phyloP scores from a whole-genome alignment of 805 yeast species.

The Lipomyces lipofer region DNA sequence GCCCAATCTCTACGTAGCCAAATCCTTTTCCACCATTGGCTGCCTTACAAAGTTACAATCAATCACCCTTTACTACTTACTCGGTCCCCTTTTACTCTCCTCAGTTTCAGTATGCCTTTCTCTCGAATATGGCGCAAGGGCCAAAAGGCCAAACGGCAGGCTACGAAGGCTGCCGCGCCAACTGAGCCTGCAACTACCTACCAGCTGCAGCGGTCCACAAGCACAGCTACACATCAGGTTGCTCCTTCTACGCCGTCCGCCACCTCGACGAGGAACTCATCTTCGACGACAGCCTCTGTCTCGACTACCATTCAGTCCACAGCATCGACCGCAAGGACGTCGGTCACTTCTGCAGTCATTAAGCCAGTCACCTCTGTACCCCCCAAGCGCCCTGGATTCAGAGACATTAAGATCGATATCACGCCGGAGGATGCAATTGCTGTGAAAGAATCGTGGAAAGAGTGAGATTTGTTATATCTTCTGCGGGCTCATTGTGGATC shows the following conservation, averaged over 20 bases:
- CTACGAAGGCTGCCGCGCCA: too few species aligned
- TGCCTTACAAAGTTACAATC: too few species aligned
- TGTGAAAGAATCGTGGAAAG: constrained; percentile 21
- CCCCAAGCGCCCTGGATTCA: constrained; percentile 1
- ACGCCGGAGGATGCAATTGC: constrained; percentile 26
- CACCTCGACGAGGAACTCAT: neutral
- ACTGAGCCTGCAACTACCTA: too few species aligned
- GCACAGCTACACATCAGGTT: too few species aligned
- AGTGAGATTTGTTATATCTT: constrained; percentile 8
- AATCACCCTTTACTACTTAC: too few species aligned
- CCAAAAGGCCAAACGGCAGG: too few species aligned
- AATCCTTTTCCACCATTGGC: too few species aligned
- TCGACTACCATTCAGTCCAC: constrained; percentile 7
- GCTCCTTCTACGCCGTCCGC: neutral
- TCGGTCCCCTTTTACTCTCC: too few species aligned
- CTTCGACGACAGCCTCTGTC: constrained; percentile 2
- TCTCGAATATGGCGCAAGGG: too few species aligned
- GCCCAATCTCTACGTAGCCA: too few species aligned
- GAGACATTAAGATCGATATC: constrained; percentile 25
- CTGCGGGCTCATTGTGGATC: neutral
- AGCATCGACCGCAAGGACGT: constrained; percentile 2
- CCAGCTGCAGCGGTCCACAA: too few species aligned
- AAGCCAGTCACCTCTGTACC: neutral
- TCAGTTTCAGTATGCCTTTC: too few species aligned
- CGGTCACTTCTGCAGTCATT: neutral